These are phyloP conservation scores for Hypoxylon sp. DNA, from an alignment of 2,329 filamentous ascomycete genomes.

Conservation along the genomic window DNA sequence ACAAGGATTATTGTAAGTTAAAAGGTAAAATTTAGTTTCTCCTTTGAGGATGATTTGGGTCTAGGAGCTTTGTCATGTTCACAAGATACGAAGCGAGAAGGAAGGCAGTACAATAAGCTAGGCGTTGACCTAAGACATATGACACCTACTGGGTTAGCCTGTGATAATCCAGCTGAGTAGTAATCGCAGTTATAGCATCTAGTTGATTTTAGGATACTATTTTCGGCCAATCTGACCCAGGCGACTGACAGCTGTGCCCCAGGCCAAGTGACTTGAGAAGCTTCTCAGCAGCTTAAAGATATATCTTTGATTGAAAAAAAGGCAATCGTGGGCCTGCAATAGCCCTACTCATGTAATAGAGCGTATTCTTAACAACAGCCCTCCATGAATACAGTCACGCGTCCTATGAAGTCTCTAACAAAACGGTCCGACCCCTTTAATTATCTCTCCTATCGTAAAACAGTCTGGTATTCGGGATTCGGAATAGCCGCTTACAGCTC, in stretches of 20 bases:
- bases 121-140: background rate
- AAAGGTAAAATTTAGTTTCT: background rate
- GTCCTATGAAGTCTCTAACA: background rate
- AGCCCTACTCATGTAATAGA: background rate
- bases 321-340: background rate
- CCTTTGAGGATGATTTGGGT: background rate
- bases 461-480: background rate
- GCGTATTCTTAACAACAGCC: background rate
- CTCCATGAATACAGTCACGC: slow-evolving; percentile 4
- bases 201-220: slow-evolving; percentile 2
- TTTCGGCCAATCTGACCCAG: slow-evolving; percentile 4
- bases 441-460: background rate
- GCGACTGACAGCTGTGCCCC: slow-evolving; percentile 9
- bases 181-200: background rate
- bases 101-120: background rate
- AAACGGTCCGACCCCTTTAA: background rate
- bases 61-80: background rate
- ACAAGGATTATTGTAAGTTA: background rate
- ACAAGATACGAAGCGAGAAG: background rate
- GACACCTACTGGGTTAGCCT: background rate
- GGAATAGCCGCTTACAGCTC: slow-evolving; percentile 3
- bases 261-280: slow-evolving; percentile 6
- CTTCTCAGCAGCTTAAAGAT: background rate
- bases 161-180: slow-evolving; percentile 6
- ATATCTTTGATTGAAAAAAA: background rate